These are phyloP conservation scores for Capniomyces stellatus DNA, from an alignment of 371 early-diverging fungal genomes.

Conservation along the genomic window DNA sequence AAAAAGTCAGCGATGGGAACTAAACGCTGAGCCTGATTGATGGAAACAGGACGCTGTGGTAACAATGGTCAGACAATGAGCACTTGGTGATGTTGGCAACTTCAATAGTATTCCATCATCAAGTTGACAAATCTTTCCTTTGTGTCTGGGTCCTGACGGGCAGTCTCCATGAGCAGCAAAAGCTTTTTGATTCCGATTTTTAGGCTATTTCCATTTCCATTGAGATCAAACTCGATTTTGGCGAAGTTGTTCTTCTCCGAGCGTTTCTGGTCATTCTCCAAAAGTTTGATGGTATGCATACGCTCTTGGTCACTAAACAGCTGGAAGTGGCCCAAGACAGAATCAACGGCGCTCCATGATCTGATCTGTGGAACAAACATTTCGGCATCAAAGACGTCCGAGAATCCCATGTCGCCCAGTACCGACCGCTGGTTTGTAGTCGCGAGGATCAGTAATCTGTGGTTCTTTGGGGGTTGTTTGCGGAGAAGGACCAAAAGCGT, in stretches of 20 bases:
- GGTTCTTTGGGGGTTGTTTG: conserved; percentile 76
- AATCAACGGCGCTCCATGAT: conserved; percentile 42
- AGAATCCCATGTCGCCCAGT: conserved; percentile 73
- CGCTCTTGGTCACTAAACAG: conserved; percentile 7
- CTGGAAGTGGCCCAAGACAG: conserved; percentile 37
- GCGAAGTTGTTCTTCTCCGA: conserved; percentile 37
- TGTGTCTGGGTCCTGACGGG: conserved; percentile 20
- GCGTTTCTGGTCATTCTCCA: not conserved
- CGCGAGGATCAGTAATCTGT: conserved; percentile 64
- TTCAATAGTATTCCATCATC: not conserved
- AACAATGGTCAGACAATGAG: too few species aligned
- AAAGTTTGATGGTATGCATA: not conserved
- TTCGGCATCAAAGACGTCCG: conserved; percentile 66
- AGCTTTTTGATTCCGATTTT: conserved; percentile 83
- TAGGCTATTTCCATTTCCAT: conserved; percentile 37
- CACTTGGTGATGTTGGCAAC: too few species aligned
- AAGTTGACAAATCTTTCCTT: conserved; percentile 9
- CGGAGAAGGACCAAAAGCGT: conserved; percentile 82
- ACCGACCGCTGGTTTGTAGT: conserved; percentile 68
- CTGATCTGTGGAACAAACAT: conserved; percentile 63
- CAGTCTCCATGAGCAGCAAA: conserved; percentile 58
- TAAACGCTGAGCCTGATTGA: too few species aligned
- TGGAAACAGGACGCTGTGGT: too few species aligned
- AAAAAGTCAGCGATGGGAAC: too few species aligned
- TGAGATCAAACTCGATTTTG: conserved; percentile 31